Evolutionary conservation across 805 yeast genomes (phyloP), one percentile per base, ranked within the genome.

Genomic region (Cephaloascus fragrans): DNA sequence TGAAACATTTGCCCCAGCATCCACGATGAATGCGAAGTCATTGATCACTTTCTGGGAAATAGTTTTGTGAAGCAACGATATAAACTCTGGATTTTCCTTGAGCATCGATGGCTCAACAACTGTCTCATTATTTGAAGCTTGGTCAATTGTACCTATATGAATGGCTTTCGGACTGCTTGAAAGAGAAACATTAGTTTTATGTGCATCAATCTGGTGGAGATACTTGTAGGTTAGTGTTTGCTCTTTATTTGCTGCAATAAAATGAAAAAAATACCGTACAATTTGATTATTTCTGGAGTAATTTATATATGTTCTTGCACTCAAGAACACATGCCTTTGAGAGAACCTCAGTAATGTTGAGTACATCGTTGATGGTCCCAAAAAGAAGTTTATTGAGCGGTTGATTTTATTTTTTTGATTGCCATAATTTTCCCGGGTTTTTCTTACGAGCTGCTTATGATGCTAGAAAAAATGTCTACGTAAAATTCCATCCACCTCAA

Each of bases 21-120:
- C 84, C 51, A 77, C 54, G 19, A 68, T 63, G 49, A 71, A 79
- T 1, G 76, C 53, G 45, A 73, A 71, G 52, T 79, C 85, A 12
- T 69, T 39, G 18, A 53, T 51, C 16, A 62, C 49, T 19, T 44
- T 45, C 12, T 44, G 39, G n/a, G 44, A 40, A 4, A 61, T 49
- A 6, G 33, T 47, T 4, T 50, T 37, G 35, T 65, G 59, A 18
- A 65, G 55, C 19, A 52, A 34, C 0, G 47, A 39, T 16, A 62
- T 18, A 40, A 65, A 66, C 37, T 49, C 35, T 3, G 50, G 46
- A 39, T 64, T 60, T 14, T 45, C 39, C 37, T 41, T 32, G 44
- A 59, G 57, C n/a, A 44, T 51, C 1, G 42, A 40, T 4, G 66
- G 59, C 3, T 37, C 38, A 8, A 54, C 44, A 3, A 44, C 43